Evolutionary conservation across 2,329 filamentous ascomycete species (phyloP).

Genomic region (Blastomyces silverae): DNA sequence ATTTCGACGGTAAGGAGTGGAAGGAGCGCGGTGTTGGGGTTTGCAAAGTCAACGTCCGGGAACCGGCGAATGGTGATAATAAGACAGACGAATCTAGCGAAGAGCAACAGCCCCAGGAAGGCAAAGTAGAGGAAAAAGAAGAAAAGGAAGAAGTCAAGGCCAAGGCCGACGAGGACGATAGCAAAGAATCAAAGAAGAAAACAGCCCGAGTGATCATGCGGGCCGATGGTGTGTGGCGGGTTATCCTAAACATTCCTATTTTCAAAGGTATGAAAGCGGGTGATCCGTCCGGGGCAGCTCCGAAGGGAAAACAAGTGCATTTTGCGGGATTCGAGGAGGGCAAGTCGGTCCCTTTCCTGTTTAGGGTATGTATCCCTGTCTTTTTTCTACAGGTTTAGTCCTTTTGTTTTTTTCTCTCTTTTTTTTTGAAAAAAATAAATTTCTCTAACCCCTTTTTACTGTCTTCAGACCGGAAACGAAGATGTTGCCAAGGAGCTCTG

Average conservation of each 20-base stretch:
- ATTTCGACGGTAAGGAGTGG: conserved; percentile 70
- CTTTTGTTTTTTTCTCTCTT: conserved; percentile 29
- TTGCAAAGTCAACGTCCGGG: conserved; percentile 73
- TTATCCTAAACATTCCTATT: conserved; percentile 79
- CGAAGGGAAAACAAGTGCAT: conserved; percentile 62
- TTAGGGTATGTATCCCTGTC: conserved; percentile 47
- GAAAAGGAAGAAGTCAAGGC: conserved; percentile 37
- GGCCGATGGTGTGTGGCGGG: conserved; percentile 78
- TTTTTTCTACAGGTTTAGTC: not conserved
- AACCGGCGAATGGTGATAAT: conserved; percentile 51
- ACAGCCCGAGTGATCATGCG: conserved; percentile 76
- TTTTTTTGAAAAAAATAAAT: conserved; percentile 32
- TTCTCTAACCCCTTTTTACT: not conserved
- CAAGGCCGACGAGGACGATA: conserved; percentile 13
- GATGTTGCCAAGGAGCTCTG: conserved; percentile 45
- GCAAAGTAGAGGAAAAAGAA: conserved; percentile 29
- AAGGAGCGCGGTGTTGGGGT: conserved; percentile 81
- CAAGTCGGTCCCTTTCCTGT: conserved; percentile 47
- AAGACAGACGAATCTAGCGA: conserved; percentile 40
- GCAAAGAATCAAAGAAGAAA: conserved; percentile 30
- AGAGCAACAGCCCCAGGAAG: conserved; percentile 43
- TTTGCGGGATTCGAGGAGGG: conserved; percentile 55
- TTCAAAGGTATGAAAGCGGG: conserved; percentile 73
- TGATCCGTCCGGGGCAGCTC: conserved; percentile 54
- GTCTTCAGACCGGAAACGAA: conserved; percentile 37